Evolutionary conservation across 2,329 filamentous ascomycete genomes (phyloP).

Genomic region (Cladorrhinum sp.): DNA sequence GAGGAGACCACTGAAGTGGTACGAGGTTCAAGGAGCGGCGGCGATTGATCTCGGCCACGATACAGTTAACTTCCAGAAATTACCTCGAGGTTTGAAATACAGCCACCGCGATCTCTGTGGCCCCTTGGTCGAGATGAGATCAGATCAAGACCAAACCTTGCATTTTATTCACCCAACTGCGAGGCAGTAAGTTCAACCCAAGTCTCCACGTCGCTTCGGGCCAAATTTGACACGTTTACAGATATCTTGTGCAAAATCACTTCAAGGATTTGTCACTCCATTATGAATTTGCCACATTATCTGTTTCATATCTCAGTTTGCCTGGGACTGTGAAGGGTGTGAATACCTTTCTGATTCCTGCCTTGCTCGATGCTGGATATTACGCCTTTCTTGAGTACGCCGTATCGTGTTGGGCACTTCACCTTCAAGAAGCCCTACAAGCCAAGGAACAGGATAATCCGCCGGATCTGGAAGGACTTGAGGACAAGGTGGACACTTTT

Average conservation of each 20-base stretch:
- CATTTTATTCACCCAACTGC: slow-evolving; percentile 2
- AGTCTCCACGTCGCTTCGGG: background rate
- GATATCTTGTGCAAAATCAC: background rate
- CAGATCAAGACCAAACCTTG: background rate
- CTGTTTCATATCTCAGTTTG: background rate
- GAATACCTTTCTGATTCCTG: background rate
- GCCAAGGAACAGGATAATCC: background rate
- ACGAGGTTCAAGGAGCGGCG: background rate
- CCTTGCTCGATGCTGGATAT: background rate
- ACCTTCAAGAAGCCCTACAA: background rate
- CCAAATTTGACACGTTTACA: background rate
- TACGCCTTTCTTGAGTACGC: slow-evolving; percentile 3
- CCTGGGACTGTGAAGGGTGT: background rate
- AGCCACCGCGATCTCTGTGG: background rate
- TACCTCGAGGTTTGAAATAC: background rate
- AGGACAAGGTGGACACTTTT: background rate
- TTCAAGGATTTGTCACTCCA: background rate
- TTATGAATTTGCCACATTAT: background rate
- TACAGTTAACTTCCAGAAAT: background rate
- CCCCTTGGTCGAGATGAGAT: background rate
- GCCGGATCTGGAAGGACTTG: background rate
- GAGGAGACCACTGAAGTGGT: background rate
- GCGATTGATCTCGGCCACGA: background rate
- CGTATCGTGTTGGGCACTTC: background rate
- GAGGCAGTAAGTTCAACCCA: background rate